A percentile compares a stretch with the other conserved stretches of the same genome.
Conservation (phyloP, 495 filamentous ascomycete genomes). For the Cercophora scortea region DNA sequence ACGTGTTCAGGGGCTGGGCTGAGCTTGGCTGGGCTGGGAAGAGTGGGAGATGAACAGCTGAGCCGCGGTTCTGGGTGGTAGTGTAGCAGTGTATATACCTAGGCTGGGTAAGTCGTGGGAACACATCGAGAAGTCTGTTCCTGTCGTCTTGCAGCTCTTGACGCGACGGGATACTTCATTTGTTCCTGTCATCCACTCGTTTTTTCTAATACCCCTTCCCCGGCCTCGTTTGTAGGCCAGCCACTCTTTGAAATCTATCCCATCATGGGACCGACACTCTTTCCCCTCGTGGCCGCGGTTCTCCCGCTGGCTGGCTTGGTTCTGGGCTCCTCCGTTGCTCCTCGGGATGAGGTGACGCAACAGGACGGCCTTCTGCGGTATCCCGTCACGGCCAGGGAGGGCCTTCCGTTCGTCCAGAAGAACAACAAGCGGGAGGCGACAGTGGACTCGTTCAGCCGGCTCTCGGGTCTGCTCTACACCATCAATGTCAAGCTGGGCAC, state of each 20-base stretch:
- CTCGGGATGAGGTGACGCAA: not conserved
- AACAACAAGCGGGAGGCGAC: constrained; percentile 7
- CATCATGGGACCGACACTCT: not conserved
- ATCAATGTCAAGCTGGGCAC: constrained; percentile 13
- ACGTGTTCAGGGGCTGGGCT: too few species aligned
- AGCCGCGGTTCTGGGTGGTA: too few species aligned
- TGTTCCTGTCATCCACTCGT: not conserved
- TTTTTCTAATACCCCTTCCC: not conserved
- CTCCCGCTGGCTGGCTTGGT: not conserved
- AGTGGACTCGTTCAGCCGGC: not conserved
- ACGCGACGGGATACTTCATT: too few species aligned
- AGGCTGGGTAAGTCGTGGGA: too few species aligned
- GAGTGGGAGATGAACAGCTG: too few species aligned
- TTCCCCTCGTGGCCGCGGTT: not conserved
- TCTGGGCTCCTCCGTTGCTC: not conserved
- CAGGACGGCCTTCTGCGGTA: constrained; percentile 12
- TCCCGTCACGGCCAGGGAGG: constrained; percentile 6
- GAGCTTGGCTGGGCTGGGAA: too few species aligned
- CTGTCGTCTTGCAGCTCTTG: too few species aligned
- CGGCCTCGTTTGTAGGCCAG: not conserved
- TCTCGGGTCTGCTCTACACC: constrained; percentile 11
- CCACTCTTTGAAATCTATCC: not conserved
- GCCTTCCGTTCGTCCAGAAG: constrained; percentile 3
- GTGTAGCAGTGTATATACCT: too few species aligned
- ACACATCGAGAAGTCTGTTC: too few species aligned